Evolutionary conservation across 2,329 filamentous ascomycete genomes (phyloP).

Genomic region (Stagonosporopsis cucurbitacearum): DNA sequence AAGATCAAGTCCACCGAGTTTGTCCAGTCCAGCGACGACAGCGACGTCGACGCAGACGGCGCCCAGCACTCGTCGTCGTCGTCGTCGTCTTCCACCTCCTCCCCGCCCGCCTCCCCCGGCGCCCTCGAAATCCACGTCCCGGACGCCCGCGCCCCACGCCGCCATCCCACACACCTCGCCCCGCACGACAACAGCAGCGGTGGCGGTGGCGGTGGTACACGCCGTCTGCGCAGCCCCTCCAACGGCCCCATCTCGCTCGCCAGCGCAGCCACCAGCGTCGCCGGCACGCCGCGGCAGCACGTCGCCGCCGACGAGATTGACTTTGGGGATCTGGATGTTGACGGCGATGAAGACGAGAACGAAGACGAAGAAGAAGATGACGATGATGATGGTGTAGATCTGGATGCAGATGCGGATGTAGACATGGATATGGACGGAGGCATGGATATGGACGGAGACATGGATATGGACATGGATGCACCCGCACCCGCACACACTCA

Average conservation of each 20-base stretch:
- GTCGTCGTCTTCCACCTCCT: no score
- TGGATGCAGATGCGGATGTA: slow-evolving; percentile 42
- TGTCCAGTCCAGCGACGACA: slow-evolving; percentile 34
- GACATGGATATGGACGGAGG: slow-evolving; percentile 45
- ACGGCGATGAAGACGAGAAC: slow-evolving; percentile 16
- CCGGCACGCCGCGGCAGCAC: slow-evolving; percentile 19
- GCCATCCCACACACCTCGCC: slow-evolving; percentile 33
- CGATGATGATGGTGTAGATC: slow-evolving; percentile 45
- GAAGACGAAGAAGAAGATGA: slow-evolving; percentile 24
- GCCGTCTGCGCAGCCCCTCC: slow-evolving; percentile 35
- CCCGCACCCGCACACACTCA: no score
- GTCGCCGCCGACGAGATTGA: slow-evolving; percentile 44
- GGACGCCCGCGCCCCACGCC: slow-evolving; percentile 23
- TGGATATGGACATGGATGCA: no score
- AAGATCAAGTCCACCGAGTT: slow-evolving; percentile 46
- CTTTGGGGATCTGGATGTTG: slow-evolving; percentile 42
- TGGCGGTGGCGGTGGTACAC: slow-evolving; percentile 29
- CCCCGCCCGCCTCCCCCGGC: slow-evolving; percentile 36
- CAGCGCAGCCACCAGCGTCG: slow-evolving; percentile 50
- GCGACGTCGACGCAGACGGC: slow-evolving; percentile 28
- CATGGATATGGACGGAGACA: no score
- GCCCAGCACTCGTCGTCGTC: slow-evolving; percentile 4
- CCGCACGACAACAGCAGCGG: no score
- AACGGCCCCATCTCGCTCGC: slow-evolving; percentile 53
- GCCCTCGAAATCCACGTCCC: slow-evolving; percentile 46